Conservation (phyloP, 768 basidiomycete genomes). For the Boletus huronensis region DNA sequence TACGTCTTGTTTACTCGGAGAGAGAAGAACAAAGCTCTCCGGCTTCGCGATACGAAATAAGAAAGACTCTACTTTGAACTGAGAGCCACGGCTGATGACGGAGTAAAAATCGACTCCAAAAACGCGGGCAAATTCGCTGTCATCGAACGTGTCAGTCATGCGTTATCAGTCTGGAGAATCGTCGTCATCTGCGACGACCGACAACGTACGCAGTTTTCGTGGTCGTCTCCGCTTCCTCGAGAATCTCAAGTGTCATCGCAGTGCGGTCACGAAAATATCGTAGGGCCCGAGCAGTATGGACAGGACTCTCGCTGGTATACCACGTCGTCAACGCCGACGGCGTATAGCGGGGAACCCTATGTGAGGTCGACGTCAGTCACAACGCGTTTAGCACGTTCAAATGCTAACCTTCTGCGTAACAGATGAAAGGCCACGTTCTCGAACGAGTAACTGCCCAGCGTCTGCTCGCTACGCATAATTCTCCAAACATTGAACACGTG, state of each 20-base stretch:
- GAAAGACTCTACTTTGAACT: conserved; percentile 99
- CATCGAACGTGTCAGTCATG: background rate
- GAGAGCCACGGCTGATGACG: conserved; percentile 90
- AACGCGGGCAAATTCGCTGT: conserved; percentile 93
- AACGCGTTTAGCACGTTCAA: background rate
- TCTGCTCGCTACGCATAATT: conserved; percentile 83
- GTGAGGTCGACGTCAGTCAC: background rate
- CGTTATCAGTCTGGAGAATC: background rate
- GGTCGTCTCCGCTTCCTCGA: conserved; percentile 77
- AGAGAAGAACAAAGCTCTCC: conserved; percentile 86
- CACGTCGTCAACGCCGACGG: conserved; percentile 59
- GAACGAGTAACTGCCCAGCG: conserved; percentile 75
- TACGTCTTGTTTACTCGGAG: conserved; percentile 87
- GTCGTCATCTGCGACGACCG: background rate
- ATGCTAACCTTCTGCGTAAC: conserved; percentile 63
- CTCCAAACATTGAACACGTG: conserved; percentile 94
- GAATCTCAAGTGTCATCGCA: conserved; percentile 67
- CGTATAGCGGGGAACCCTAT: conserved; percentile 76
- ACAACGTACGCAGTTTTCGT: conserved; percentile 81
- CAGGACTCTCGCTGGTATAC: conserved; percentile 59
- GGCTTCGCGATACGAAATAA: conserved; percentile 98
- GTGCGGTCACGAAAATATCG: conserved; percentile 65
- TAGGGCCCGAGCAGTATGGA: conserved; percentile 52
- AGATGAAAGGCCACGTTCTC: conserved; percentile 88
- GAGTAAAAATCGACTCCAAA: conserved; percentile 98